Base-by-base conservation (phyloP, 495 filamentous ascomycete genomes). In the Penicillium paradoxum region DNA sequence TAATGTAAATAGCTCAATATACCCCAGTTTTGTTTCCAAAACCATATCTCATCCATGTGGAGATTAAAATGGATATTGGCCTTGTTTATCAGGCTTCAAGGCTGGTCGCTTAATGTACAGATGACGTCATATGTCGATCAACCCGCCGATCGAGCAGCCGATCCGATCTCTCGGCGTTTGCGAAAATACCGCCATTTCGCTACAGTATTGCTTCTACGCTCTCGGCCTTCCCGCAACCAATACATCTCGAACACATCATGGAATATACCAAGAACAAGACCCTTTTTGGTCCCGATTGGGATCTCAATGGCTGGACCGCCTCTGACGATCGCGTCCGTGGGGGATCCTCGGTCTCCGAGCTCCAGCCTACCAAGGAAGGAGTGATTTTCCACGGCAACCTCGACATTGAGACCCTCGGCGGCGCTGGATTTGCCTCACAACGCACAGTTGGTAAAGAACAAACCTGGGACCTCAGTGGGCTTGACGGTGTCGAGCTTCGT, bases 341-440 rank as follows among this genome's bases (percentile, higher is more conserved):
- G 27, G 89, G 89, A 17, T 72, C 71, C 45, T 88, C 79, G 13
- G 60, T 77, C 51, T 87, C 83, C 29, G 69, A 75, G 40, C 68
- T 89, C 6, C 48, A 55, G 42, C 55, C 47, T 5, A 57, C 55
- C 21, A 56, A 49, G 13, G 53, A 63, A 13, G 50, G 55, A 8
- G 68, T 71, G 6, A 54, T 62, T 1, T 92, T 95, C 67, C 65
- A 78, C 39, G 90, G 90, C 9, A 69, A 70, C 15, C 79, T 95
- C 5, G 87, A 91, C 65, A 86, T 84, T 41, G 75, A 71, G n/a
- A 82, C 84, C 0, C 81, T 95, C 0, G 87, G 87, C 11, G 88
- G 88, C 9, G 89, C 90, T 1, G 90, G 89, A 4, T 95, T 95
- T 62, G 89, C 90, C 1, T 85, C 80, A 0, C 88, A 91, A 57